Conservation (phyloP, 805 yeast species). For the Yarrowia yakushimensis region DNA sequence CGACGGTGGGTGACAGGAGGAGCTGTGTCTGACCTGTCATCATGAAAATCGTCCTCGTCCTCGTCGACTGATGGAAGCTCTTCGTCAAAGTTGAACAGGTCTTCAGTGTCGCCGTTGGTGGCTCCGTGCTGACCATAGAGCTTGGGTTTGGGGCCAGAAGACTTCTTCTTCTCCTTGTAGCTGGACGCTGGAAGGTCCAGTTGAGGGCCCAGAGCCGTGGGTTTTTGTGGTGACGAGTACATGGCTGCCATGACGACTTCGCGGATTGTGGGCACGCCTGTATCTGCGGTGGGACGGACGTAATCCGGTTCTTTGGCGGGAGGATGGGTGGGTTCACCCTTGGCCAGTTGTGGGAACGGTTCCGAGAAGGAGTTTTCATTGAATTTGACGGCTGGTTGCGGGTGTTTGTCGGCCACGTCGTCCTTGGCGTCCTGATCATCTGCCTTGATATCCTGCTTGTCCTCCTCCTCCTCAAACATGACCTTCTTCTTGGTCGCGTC, state of each 20-base stretch:
- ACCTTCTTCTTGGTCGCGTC: constrained; percentile 21
- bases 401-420: not conserved
- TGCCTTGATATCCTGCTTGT: constrained; percentile 7
- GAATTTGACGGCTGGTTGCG: not conserved
- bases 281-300: constrained; percentile 1
- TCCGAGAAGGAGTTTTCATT: not conserved
- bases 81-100: constrained; percentile 32
- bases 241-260: constrained; percentile 3
- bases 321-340: not conserved
- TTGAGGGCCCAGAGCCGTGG: constrained; percentile 8
- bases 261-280: not conserved
- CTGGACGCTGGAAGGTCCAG: constrained; percentile 14
- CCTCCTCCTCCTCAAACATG: not conserved
- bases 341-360: constrained; percentile 7
- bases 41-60: not conserved
- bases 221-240: constrained; percentile 19
- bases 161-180: constrained; percentile 2
- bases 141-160: not conserved
- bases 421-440: not conserved
- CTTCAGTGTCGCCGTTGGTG: constrained; percentile 26
- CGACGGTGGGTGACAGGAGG: constrained; percentile 1
- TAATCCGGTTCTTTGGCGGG: not conserved
- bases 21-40: not conserved
- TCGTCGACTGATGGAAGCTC: constrained; percentile 27
- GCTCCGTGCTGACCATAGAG: constrained; percentile 1